Base-by-base conservation (phyloP, 192 early-diverging fungal genomes). In the Physocladia obscura region DNA sequence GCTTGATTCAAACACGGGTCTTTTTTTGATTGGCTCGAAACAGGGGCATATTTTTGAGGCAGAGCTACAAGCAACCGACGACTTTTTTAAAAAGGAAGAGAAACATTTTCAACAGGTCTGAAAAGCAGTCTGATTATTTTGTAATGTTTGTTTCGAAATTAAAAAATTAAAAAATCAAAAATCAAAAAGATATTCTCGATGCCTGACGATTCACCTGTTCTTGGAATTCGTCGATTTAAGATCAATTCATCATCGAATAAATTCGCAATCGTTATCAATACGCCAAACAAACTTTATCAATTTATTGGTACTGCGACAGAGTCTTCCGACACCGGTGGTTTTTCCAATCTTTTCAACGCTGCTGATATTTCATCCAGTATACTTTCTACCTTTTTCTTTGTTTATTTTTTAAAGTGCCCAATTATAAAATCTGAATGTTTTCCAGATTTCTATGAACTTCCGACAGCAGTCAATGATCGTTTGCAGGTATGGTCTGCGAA, bases 41-140 rank as follows among this genome's bases (percentile, higher is more conserved):
- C 88, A 90, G 59, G 96, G 96, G 17, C 82, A 88, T 48, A 87
- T 98, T 51, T 95, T 89, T 75, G 96, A 98, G 75, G 89, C 91
- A 4, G 93, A 93, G 49, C 74, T 98, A n/a, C 88, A 90, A 58
- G 90, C 94, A 0, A 88, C 87, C 0, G 90, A 92, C 56, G 94
- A 96, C 35, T 85, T 85, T 31, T 94, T 95, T 76, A 84, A 88
- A 63, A 86, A 87, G 62, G 93, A 94, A 77, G 91, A 94, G 69
- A 81, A 88, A 31, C 91, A 88, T 55, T 82, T 94, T 32, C 79
- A 80, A 56, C 87, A 89, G 69, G 87, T 89, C n/a, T n/a, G n/a
- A n/a, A n/a, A n/a, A n/a, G n/a, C 27, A 58, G 73, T 30, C 73
- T n/a, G n/a, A n/a, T n/a, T n/a, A n/a, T n/a, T n/a, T n/a, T n/a